Percentiles rank a stretch among this genome's conserved stretches.
phyloP scores from a whole-genome alignment of 495 filamentous ascomycete genomes.

The Peziza echinospora region DNA sequence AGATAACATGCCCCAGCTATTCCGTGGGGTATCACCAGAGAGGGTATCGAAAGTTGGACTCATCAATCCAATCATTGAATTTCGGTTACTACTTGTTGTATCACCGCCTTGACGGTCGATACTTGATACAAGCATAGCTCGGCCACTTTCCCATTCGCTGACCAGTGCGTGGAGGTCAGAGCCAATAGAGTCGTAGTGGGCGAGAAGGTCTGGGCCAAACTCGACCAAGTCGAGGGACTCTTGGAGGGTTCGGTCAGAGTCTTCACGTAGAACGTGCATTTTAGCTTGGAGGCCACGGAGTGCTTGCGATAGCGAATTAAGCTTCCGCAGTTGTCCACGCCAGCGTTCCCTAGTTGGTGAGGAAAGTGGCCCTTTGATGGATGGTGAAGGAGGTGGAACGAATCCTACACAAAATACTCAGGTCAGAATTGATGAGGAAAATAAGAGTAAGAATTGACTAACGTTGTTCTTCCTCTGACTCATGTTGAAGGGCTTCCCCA shows the following conservation, averaged over 20 bases:
- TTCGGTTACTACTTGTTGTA: conserved; percentile 43
- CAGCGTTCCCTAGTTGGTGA: conserved; percentile 57
- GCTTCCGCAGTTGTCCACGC: conserved; percentile 61
- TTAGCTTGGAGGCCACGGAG: conserved; percentile 87
- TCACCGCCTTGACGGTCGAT: conserved; percentile 51
- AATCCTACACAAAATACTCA: conserved; percentile 21
- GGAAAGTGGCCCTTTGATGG: conserved; percentile 34
- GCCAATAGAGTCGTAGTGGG: conserved; percentile 88
- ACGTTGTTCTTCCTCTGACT: conserved; percentile 73
- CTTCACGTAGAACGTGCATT: conserved; percentile 77
- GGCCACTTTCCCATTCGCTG: conserved; percentile 81
- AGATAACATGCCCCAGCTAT: conserved; percentile 32
- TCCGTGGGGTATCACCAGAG: conserved; percentile 38
- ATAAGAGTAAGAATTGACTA: neutral
- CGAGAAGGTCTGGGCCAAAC: conserved; percentile 50
- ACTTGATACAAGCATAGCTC: conserved; percentile 46
- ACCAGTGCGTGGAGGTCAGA: conserved; percentile 61
- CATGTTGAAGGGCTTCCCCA: conserved; percentile 34
- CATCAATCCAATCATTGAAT: conserved; percentile 47
- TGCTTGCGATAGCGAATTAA: conserved; percentile 71
- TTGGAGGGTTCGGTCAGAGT: conserved; percentile 48
- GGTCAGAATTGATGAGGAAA: conserved; percentile 4
- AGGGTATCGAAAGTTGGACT: conserved; percentile 71
- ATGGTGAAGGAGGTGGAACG: conserved; percentile 19
- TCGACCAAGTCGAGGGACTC: conserved; percentile 50